These are phyloP conservation scores for Pancytospora philotis DNA, from an alignment of 371 early-diverging fungal species.

Conservation along the genomic window DNA sequence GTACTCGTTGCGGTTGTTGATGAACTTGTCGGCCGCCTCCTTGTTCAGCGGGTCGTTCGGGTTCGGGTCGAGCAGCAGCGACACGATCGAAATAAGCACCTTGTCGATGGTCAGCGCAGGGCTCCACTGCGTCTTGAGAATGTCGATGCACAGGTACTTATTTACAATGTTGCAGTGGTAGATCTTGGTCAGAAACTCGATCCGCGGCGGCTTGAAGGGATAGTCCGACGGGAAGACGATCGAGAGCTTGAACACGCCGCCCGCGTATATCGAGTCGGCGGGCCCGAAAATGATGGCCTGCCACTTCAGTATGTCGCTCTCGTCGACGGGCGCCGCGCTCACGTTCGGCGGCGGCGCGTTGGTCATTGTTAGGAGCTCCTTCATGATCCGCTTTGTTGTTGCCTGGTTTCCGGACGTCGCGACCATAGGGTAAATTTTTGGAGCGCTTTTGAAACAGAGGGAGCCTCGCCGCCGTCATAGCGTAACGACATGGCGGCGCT, in stretches of 20 bases:
- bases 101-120: constrained; percentile 89
- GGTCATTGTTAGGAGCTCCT: constrained; percentile 66
- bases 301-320: constrained; percentile 69
- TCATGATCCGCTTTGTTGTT: constrained; percentile 45
- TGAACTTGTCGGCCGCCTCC: constrained; percentile 70
- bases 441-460: no score
- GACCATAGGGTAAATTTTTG: no score
- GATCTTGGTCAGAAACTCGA: constrained; percentile 70
- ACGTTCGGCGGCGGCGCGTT: constrained; percentile 65
- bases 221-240: constrained; percentile 79
- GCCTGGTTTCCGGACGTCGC: background rate
- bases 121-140: constrained; percentile 96
- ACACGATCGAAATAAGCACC: constrained; percentile 81
- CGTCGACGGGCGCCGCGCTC: constrained; percentile 63
- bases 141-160: constrained; percentile 90
- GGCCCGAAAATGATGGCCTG: constrained; percentile 64
- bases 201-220: constrained; percentile 94
- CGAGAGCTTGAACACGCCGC: constrained; percentile 76
- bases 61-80: constrained; percentile 87
- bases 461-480: no score
- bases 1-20: constrained; percentile 65
- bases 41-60: constrained; percentile 96
- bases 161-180: constrained; percentile 96
- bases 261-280: constrained; percentile 73
- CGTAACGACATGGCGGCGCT: no score